A percentile compares a stretch with the other conserved stretches of the same genome.
These are phyloP conservation scores for Kwoniella shandongensis DNA, from an alignment of 768 basidiomycete species.

Conservation along the genomic window DNA sequence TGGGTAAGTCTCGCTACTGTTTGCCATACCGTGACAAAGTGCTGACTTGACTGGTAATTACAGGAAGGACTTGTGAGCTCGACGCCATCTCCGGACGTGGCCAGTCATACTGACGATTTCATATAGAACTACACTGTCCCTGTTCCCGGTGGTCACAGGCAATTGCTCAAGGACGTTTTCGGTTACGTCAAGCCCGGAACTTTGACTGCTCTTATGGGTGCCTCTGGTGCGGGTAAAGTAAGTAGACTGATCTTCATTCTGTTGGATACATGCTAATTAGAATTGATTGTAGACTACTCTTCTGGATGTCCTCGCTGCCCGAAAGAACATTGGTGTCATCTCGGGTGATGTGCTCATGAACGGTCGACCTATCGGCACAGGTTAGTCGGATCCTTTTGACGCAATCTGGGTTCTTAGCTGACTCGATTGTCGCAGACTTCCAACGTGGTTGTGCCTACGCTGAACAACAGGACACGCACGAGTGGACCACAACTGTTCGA, in stretches of 20 bases:
- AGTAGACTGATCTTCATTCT: slow-evolving; percentile 25
- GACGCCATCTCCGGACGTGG: background rate
- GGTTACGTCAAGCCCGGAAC: slow-evolving; percentile 56
- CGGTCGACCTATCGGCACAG: slow-evolving; percentile 61
- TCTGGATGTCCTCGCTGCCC: slow-evolving; percentile 66
- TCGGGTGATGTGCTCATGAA: slow-evolving; percentile 68
- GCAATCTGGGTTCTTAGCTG: slow-evolving; percentile 21
- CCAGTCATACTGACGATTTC: background rate
- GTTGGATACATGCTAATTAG: background rate
- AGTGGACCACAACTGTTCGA: slow-evolving; percentile 71
- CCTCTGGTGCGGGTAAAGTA: slow-evolving; percentile 57
- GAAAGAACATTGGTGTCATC: slow-evolving; percentile 68
- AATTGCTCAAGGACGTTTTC: slow-evolving; percentile 53
- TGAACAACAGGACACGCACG: slow-evolving; percentile 70
- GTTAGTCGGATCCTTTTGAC: slow-evolving; percentile 34
- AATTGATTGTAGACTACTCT: slow-evolving; percentile 38
- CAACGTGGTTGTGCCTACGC: slow-evolving; percentile 73
- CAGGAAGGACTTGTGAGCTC: too few species aligned
- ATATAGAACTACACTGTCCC: slow-evolving; percentile 59
- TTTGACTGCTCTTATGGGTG: slow-evolving; percentile 58
- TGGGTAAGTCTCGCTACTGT: slow-evolving; percentile 59
- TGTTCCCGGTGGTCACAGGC: slow-evolving; percentile 51
- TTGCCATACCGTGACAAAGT: too few species aligned
- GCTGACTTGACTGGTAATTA: too few species aligned
- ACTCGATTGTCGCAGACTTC: slow-evolving; percentile 52